Conservation (phyloP, 345 rosid species). For the sweet orange (Citrus sinensis) region DNA sequence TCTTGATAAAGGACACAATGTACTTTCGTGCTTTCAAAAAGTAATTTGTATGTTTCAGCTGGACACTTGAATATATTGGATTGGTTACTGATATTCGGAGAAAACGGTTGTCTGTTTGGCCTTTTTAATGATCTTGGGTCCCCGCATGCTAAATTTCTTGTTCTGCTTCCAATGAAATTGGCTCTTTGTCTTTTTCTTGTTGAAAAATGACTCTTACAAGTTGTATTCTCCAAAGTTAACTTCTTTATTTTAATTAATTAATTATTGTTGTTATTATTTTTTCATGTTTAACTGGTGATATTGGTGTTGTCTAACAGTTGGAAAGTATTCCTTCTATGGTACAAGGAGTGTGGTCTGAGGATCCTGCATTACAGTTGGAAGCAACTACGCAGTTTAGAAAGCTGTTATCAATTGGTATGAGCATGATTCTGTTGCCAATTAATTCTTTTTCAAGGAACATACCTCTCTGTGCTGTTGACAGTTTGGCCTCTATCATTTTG, state of each 20-base stretch:
- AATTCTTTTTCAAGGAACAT: not conserved
- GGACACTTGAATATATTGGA: not conserved
- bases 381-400: conserved; percentile 81
- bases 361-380: conserved; percentile 61
- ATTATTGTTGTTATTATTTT: not conserved
- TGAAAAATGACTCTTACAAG: not conserved
- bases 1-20: not conserved
- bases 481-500: conserved; percentile 15
- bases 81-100: not conserved
- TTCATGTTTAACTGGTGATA: not conserved
- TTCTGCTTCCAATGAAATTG: not conserved
- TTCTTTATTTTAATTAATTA: not conserved
- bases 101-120: not conserved
- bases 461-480: not conserved
- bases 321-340: conserved; percentile 74
- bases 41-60: not conserved
- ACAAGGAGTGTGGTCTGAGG: conserved; percentile 68
- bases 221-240: not conserved
- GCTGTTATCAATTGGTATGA: conserved; percentile 68
- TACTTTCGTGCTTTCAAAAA: not conserved
- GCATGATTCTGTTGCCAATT: not conserved
- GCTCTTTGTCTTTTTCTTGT: not conserved
- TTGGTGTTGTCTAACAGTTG: conserved; percentile 45
- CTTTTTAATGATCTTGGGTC: not conserved
- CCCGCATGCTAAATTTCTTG: not conserved